Conservation (phyloP, 2,329 filamentous ascomycete genomes). For the Hawksworthiomyces lignivorus region DNA sequence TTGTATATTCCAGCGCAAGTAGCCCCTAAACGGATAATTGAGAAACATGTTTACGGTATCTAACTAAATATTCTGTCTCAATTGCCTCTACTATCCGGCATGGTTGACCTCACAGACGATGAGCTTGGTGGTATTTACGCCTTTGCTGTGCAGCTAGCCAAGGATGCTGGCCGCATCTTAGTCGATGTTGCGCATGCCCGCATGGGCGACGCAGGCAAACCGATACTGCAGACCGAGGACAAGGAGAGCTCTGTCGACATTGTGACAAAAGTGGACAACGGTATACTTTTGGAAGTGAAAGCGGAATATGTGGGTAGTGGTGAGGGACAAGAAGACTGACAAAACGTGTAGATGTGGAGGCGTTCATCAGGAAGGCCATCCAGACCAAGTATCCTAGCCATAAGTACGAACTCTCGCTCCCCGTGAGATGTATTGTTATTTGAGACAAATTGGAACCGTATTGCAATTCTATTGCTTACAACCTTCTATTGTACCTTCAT, state of each 20-base stretch:
- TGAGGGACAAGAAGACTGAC: too few species aligned
- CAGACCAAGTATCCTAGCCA: slow-evolving; percentile 51
- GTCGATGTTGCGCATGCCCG: slow-evolving; percentile 55
- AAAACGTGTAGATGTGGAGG: slow-evolving; percentile 60
- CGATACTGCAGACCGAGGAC: slow-evolving; percentile 32
- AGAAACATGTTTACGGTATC: too few species aligned
- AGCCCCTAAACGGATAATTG: too few species aligned
- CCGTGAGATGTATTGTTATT: too few species aligned
- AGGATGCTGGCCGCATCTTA: slow-evolving; percentile 60
- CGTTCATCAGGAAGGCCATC: slow-evolving; percentile 58
- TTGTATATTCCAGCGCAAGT: too few species aligned
- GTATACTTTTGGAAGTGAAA: too few species aligned
- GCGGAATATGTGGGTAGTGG: too few species aligned
- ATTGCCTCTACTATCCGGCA: neutral
- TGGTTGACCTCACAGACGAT: slow-evolving; percentile 23
- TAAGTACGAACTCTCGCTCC: too few species aligned
- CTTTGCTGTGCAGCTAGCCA: slow-evolving; percentile 64
- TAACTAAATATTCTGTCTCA: too few species aligned
- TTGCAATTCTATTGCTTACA: too few species aligned
- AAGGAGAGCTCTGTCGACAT: slow-evolving; percentile 73
- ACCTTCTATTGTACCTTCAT: too few species aligned
- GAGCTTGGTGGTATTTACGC: slow-evolving; percentile 59
- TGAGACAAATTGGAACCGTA: too few species aligned
- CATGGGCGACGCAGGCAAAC: slow-evolving; percentile 30
- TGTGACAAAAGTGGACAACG: slow-evolving; percentile 70